Evolutionary conservation across 2,329 filamentous ascomycete genomes (phyloP).

Genomic region (Aspergillus sp.): DNA sequence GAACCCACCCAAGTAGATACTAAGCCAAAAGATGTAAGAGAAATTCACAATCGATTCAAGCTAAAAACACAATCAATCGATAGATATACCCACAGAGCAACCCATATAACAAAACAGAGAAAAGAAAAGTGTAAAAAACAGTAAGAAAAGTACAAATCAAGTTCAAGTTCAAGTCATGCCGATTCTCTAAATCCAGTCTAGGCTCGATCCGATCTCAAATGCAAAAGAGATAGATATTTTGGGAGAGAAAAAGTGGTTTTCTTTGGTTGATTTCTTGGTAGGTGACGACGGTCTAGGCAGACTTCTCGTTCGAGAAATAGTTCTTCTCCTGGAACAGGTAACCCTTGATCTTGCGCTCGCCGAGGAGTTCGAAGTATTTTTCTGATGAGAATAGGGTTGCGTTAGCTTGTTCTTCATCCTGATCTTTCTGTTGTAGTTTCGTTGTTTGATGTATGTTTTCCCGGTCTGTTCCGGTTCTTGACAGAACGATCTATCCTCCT

Average conservation of each 20-base stretch:
- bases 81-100: slow-evolving; percentile 3
- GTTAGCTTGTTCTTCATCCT: background rate
- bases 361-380: slow-evolving; percentile 64
- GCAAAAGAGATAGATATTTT: background rate
- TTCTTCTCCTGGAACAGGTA: slow-evolving; percentile 66
- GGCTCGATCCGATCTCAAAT: background rate
- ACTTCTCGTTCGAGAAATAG: slow-evolving; percentile 45
- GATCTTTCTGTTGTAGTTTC: background rate
- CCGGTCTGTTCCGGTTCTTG: too few species aligned
- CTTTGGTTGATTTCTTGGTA: background rate
- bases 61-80: slow-evolving; percentile 10
- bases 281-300: slow-evolving; percentile 18
- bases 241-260: background rate
- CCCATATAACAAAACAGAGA: background rate
- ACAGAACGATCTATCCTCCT: too few species aligned
- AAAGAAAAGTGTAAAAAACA: background rate
- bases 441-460: too few species aligned
- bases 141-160: slow-evolving; percentile 7
- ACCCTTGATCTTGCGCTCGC: slow-evolving; percentile 62
- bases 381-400: slow-evolving; percentile 42
- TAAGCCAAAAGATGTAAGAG: background rate
- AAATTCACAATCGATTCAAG: slow-evolving; percentile 6
- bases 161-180: background rate
- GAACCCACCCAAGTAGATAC: background rate
- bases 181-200: background rate